A percentile compares a stretch with the other conserved stretches of the same genome.
phyloP scores from a whole-genome alignment of 2,329 filamentous ascomycete genomes.

The Conoideocrella luteorostrata region DNA sequence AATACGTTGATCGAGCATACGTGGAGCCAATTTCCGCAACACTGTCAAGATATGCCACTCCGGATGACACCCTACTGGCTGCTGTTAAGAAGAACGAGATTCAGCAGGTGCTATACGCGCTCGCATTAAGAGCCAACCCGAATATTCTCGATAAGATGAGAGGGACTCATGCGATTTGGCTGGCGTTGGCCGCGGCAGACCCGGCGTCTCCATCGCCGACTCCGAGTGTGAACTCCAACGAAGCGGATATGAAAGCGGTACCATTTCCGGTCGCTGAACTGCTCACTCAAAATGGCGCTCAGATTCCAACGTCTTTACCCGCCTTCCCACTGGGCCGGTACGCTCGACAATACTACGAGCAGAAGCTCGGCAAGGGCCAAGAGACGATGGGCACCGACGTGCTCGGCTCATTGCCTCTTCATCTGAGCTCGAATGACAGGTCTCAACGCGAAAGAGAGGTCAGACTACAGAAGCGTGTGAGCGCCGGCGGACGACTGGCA shows the following conservation, averaged over 20 bases:
- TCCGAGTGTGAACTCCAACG: constrained; percentile 34
- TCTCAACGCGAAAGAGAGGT: constrained; percentile 58
- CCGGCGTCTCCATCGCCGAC: constrained; percentile 66
- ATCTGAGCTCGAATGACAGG: constrained; percentile 37
- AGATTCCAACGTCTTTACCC: constrained; percentile 69
- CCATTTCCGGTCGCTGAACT: constrained; percentile 88
- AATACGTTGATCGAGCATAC: constrained; percentile 81
- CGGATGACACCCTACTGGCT: constrained; percentile 84
- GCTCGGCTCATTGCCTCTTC: constrained; percentile 52
- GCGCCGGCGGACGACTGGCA: constrained; percentile 67
- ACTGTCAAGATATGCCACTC: constrained; percentile 66
- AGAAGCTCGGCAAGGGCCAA: constrained; percentile 52
- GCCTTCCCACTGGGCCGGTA: constrained; percentile 77
- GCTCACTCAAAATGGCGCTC: constrained; percentile 86
- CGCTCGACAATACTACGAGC: constrained; percentile 78
- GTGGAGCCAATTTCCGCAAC: constrained; percentile 73
- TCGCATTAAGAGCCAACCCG: constrained; percentile 80
- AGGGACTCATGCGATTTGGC: constrained; percentile 80
- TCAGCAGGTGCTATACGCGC: constrained; percentile 82
- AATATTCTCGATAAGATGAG: constrained; percentile 82
- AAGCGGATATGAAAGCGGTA: constrained; percentile 46
- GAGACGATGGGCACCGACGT: constrained; percentile 46
- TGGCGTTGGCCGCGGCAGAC: constrained; percentile 88
- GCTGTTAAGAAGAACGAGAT: constrained; percentile 97
- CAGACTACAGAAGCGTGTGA: constrained; percentile 71